Conservation (phyloP, 768 basidiomycete species). For the Cystofilobasidium macerans region DNA sequence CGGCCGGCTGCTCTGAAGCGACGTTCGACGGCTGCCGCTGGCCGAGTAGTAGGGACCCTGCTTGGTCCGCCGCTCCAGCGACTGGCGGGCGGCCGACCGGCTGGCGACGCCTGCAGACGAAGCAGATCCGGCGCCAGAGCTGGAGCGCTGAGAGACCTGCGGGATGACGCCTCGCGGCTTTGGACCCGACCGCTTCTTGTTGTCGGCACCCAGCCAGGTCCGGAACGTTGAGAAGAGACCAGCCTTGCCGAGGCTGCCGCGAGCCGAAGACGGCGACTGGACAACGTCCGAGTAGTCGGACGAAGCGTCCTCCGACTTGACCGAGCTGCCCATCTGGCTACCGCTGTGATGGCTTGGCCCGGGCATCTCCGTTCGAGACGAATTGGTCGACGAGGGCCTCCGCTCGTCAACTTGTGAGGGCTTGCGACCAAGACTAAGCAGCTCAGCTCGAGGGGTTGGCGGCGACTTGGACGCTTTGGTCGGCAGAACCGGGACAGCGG, state of each 20-base stretch:
- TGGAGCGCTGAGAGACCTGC: conserved; percentile 6
- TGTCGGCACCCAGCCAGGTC: conserved; percentile 83
- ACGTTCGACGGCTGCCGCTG: conserved; percentile 25
- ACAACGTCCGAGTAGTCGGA: conserved; percentile 44
- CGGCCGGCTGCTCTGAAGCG: conserved; percentile 11
- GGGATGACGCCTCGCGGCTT: neutral
- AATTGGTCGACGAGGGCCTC: neutral
- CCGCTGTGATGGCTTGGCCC: neutral
- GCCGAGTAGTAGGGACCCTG: conserved; percentile 26
- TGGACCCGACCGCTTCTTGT: conserved; percentile 43
- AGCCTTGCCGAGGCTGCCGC: conserved; percentile 46
- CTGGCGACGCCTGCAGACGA: no score
- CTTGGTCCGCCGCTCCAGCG: conserved; percentile 13
- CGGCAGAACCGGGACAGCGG: neutral
- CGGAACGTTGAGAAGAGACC: conserved; percentile 76
- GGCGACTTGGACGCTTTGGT: neutral
- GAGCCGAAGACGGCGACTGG: conserved; percentile 43
- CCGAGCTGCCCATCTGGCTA: neutral
- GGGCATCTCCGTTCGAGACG: neutral
- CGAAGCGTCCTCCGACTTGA: conserved; percentile 40
- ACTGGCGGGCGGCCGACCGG: conserved; percentile 30
- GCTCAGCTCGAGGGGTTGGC: neutral
- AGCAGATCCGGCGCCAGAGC: conserved; percentile 25
- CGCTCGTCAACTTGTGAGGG: neutral
- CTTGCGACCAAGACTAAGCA: neutral